Conservation (phyloP, 108 stramenopile species). For the Aurantiochytrium sp. region DNA sequence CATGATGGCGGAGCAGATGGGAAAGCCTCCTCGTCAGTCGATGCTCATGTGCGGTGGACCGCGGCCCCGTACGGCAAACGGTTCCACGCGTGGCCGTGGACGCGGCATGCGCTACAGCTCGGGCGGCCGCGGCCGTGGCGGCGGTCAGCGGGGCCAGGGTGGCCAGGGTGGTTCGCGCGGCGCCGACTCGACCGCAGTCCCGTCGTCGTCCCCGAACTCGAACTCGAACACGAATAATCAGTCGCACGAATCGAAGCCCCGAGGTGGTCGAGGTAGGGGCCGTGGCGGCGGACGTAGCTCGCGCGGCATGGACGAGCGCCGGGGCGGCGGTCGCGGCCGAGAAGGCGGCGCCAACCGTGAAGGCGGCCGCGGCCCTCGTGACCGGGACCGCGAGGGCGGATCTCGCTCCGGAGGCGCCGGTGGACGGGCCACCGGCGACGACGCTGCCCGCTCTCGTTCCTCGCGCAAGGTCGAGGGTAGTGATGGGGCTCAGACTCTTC, state of each 20-base stretch:
- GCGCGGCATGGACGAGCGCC: not conserved
- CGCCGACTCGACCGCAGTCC: not conserved
- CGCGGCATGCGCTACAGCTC: not conserved
- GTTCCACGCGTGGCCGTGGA: not conserved
- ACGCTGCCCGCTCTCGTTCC: not conserved
- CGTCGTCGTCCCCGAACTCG: not conserved
- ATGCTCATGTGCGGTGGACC: not conserved
- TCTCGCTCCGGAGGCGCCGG: not conserved
- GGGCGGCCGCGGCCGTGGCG: constrained; percentile 2
- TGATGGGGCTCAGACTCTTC: not conserved
- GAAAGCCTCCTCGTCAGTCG: not conserved
- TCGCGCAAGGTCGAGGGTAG: constrained; percentile 17
- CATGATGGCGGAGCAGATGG: not conserved
- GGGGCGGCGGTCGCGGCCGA: not conserved
- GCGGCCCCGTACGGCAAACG: not conserved
- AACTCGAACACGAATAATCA: not conserved
- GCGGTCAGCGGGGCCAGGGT: not conserved
- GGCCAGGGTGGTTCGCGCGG: not conserved
- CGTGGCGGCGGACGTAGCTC: not conserved
- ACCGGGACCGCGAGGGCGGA: not conserved
- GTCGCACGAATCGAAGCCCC: not conserved
- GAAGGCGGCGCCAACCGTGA: not conserved
- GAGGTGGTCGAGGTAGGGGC: not conserved
- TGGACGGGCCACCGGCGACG: not conserved
- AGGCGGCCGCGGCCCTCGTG: not conserved